Evolutionary conservation across 1,139 yeast species (phyloP), one percentile per base, ranked within the genome.

Genomic region (Magnusiomyces tetraspermus): DNA sequence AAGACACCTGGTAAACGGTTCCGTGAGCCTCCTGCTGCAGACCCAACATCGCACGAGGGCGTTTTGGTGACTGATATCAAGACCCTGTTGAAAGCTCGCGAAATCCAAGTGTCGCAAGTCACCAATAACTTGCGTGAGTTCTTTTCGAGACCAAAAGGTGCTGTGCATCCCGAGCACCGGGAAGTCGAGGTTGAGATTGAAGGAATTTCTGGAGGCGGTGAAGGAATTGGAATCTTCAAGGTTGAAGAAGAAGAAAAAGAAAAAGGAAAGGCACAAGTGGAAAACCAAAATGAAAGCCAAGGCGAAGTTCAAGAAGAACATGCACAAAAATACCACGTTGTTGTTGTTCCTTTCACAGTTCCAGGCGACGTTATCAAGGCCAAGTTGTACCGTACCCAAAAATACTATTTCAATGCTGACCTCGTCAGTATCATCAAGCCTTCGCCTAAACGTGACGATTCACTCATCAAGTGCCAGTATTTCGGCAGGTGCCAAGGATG

Each of bases 401-500:
- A 89, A 38, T 71, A 72, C 45, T 83, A 82, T 64, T 87, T 80
- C 50, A 95, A 87, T 61, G 75, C 87, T 5, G 97, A 90, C 63
- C 71, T 90, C 53, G 64, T 86, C 33, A 68, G 74, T 44, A 79
- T 92, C 5, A 60, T 67, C 1, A 59, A 63, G 3, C 64, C 75
- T 2, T 75, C 90, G 0, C 59, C 67, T 0, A 63, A 71, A 47
- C 73, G 89, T 58, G 71, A 87, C 57, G 79, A 87, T 58, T 64
- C 67, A 1, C 62, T 78, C 42, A 76, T 85, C 51, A 69, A 67
- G 45, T 94, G 97, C 71, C 73, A 76, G 51, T 85, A 89, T 63
- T 92, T 90, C 69, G 82, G 88, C 19, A 76, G 76, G 54, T 90
- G 97, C 63, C 80, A 85, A 0, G 98, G 98, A 4, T 90, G 97